Base-by-base conservation (phyloP, 2,329 filamentous ascomycete genomes). In the Sporothrix schenckii region DNA sequence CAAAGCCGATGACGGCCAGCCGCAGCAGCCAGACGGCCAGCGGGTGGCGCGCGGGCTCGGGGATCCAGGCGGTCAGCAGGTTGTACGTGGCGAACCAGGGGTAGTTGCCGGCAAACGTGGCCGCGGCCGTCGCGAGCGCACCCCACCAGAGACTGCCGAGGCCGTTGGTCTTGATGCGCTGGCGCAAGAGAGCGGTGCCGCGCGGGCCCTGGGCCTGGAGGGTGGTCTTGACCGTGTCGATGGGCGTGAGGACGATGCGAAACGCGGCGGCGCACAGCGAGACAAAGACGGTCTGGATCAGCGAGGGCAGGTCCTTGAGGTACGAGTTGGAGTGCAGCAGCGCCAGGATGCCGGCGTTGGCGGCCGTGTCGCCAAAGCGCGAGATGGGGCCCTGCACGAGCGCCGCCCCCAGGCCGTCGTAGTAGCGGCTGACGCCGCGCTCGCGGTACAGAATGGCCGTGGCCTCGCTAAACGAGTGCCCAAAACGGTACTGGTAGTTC, bases 71-170 rank as follows among this genome's bases (percentile, higher is more conserved):
- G 0, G 78, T 76, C 19, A 84, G 73, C 53, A 78, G 80, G 67
- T 84, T 84, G 72, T 84, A 83, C 81, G 83, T 84, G 11, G 81
- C 83, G 70, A 84, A 84, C 83, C 83, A 84, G 3, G 83, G 83
- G 53, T 84, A 84, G 66, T 84, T 80, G 2, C 83, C 83, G 1
- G 82, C 83, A 71, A 84, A 84, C 0, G 83, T 84, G 0, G 83
- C 83, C 0, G 81, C 82, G 0, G 83, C 83, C 0, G 83, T 84
- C 4, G 83, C 83, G 61, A 84, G 77, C 0, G 83, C 83, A 13
- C 83, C 83, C 83, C 83, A 84, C 82, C 83, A 84, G 11, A 84
- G 74, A 69, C 82, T 84, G 1, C 81, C 81, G 2, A 84, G 39
- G 0, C 83, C 83, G 24, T 84, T 75, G 0, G 77, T 78, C 74